Evolutionary conservation across 768 basidiomycete species (phyloP).

Genomic region (Daedaleopsis sinensis): DNA sequence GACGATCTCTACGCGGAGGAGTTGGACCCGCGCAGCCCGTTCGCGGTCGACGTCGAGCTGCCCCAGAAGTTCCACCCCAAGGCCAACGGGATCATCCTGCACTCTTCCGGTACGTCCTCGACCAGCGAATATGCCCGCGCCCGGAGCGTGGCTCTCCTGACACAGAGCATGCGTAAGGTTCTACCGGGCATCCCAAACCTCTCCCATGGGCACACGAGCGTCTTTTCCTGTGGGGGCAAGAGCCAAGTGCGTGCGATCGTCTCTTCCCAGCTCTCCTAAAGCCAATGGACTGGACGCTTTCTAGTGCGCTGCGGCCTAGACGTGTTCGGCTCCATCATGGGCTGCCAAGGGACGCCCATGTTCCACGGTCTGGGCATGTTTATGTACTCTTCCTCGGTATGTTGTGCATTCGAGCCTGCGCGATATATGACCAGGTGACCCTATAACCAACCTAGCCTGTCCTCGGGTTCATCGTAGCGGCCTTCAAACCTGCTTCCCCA

Average conservation of each 20-base stretch:
- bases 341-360: constrained; percentile 21
- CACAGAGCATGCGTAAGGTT: constrained; percentile 6
- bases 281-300: background rate
- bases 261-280: too few species aligned
- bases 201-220: constrained; percentile 14
- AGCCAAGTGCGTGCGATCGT: background rate
- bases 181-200: constrained; percentile 24
- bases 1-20: constrained; percentile 9
- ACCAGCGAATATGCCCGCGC: background rate
- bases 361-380: constrained; percentile 17
- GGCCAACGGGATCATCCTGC: constrained; percentile 7
- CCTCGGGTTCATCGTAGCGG: constrained; percentile 23
- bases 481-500: constrained; percentile 29
- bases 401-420: background rate
- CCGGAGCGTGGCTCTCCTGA: background rate
- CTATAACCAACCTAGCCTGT: background rate
- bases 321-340: constrained; percentile 10
- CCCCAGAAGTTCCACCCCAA: constrained; percentile 3
- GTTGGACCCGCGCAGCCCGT: background rate
- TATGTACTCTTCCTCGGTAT: constrained; percentile 11
- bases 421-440: background rate
- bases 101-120: constrained; percentile 14
- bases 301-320: constrained; percentile 8
- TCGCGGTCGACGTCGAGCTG: constrained; percentile 1
- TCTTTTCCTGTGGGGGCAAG: constrained; percentile 1